These are phyloP conservation scores for Hirsutella thompsonii DNA, from an alignment of 2,329 filamentous ascomycete genomes.

Conservation along the genomic window DNA sequence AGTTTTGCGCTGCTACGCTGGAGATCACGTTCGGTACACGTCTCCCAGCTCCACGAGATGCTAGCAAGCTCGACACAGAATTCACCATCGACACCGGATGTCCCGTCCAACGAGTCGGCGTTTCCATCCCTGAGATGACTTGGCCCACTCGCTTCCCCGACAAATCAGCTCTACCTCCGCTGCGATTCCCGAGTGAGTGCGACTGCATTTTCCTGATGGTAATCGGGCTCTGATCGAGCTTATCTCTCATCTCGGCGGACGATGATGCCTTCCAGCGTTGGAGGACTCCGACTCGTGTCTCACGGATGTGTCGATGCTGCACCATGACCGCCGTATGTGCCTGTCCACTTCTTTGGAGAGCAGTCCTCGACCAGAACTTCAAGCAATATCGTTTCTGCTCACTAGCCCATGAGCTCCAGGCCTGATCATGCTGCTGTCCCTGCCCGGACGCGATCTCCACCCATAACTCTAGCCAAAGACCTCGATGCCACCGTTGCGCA, in stretches of 20 bases:
- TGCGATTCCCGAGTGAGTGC: conserved; percentile 7
- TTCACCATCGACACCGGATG: conserved; percentile 23
- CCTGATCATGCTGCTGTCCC: conserved; percentile 12
- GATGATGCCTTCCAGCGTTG: conserved; percentile 17
- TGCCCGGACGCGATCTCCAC: conserved; percentile 9
- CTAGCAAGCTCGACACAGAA: conserved; percentile 12
- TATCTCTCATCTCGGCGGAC: conserved; percentile 6
- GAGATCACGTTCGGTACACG: conserved; percentile 6
- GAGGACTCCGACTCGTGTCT: conserved; percentile 16
- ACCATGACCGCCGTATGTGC: conserved; percentile 22
- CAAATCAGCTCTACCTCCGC: conserved; percentile 12
- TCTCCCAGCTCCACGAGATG: conserved; percentile 20
- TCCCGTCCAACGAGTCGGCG: conserved; percentile 34
- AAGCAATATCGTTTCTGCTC: conserved; percentile 19
- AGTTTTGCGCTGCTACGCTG: conserved; percentile 2
- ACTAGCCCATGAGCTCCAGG: conserved; percentile 18
- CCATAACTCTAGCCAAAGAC: conserved; percentile 11
- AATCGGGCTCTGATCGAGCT: conserved; percentile 1
- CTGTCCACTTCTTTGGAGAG: conserved; percentile 22
- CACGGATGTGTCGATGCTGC: conserved; percentile 17
- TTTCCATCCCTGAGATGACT: conserved; percentile 17
- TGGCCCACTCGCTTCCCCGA: conserved; percentile 11
- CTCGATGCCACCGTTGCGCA: conserved; percentile 9
- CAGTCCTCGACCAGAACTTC: conserved; percentile 23
- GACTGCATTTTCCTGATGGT: conserved; percentile 1